Percentiles rank a stretch among this genome's conserved stretches.
Evolutionary conservation across 202 grass and related monocot species (phyloP).

Genomic region (Saccharum hybrid): DNA sequence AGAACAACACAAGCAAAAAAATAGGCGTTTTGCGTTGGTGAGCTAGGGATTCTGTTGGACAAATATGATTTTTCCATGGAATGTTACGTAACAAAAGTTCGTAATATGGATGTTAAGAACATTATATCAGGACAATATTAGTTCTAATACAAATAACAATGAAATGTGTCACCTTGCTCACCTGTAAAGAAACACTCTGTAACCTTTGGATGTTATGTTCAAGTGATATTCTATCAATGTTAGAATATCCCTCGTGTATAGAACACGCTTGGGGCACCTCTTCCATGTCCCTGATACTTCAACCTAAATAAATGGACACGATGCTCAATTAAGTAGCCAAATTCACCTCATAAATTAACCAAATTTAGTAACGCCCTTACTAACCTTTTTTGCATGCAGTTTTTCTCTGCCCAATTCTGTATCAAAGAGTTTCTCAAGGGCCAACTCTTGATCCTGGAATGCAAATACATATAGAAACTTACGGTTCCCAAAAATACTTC

Average conservation of each 20-base stretch:
- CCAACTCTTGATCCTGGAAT: conserved; percentile 53
- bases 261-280: conserved; percentile 57
- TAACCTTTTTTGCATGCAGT: conserved; percentile 61
- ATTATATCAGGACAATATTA: neutral
- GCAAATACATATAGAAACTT: neutral
- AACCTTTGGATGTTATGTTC: conserved; percentile 70
- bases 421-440: conserved; percentile 54
- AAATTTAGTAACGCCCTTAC: conserved; percentile 4
- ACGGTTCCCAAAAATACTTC: neutral
- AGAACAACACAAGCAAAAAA: neutral
- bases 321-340: neutral
- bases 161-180: conserved; percentile 10
- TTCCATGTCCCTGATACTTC: conserved; percentile 51
- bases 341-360: neutral
- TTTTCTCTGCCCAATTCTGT: conserved; percentile 37
- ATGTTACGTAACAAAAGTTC: neutral
- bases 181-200: conserved; percentile 61
- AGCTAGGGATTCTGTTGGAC: neutral
- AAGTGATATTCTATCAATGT: conserved; percentile 60
- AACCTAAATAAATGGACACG: conserved; percentile 24
- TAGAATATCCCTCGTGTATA: conserved; percentile 50
- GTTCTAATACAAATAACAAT: neutral
- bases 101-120: neutral
- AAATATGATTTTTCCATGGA: neutral
- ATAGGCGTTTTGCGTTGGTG: neutral